Base-by-base conservation (phyloP, 495 filamentous ascomycete genomes). In the Penicillium daleae region DNA sequence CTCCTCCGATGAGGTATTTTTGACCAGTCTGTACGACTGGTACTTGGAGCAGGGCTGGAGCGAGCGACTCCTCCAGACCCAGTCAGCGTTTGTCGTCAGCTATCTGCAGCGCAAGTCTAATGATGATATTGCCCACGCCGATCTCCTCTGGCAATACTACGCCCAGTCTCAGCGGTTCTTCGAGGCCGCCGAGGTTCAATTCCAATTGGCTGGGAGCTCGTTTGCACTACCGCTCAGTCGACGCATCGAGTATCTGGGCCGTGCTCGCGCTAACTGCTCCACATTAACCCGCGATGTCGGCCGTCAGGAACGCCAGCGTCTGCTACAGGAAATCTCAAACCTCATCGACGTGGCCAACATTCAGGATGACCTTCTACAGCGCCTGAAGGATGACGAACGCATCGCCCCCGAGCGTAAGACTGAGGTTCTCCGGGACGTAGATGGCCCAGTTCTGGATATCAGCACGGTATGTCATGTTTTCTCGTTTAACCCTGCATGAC, bases 21-120 rank as follows among this genome's bases (percentile, higher is more conserved):
- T 98, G 73, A 94, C 91, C 29, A 89, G 92, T 65, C 82, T 99
- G 55, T 99, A 97, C 71, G 95, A 97, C 61, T 99, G 96, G 96
- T 97, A 98, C 73, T 83, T 97, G 44, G 75, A 82, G 35, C 88
- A 93, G 70, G 88, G 89, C 37, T 92, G 90, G 86, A 88, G 80
- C 27, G 92, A 98, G 56, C 88, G 91, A 4, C 82, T 99, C 39
- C 85, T 99, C 9, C 86, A 88, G 50, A 90, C 93, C 39, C 80
- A 92, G 56, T 97, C 95, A 13, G 83, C 87, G 0, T 91, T 90
- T 67, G 91, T 98, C 33, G 85, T 94, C 27, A 87, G 85, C n/a
- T 99, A 97, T 72, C 86, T 99, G 3, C 79, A 90, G 63, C 86
- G 89, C 51, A 89, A 89, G 48, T 87, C 90, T 4, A 71, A 76